Base-by-base conservation (phyloP, 768 basidiomycete genomes). In the Suillus fuscotomentosus region DNA sequence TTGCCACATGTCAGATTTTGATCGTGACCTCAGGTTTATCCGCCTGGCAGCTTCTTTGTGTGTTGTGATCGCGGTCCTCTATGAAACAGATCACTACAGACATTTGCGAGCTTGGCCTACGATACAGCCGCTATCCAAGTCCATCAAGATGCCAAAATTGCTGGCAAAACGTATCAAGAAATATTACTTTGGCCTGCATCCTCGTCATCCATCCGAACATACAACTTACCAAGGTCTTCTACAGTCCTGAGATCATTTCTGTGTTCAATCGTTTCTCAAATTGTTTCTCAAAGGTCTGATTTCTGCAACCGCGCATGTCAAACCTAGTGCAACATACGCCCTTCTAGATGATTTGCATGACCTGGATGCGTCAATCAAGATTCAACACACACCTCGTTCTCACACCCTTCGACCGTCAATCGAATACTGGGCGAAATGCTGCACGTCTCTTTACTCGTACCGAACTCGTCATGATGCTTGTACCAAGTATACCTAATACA, bases 351-450 rank as follows among this genome's bases (percentile, higher is more conserved):
- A 86, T 14, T 80, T 95, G 34, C 86, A 89, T 69, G 78, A 78
- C 7, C 79, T 95, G 50, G 90, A 94, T 77, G 80, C 80, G 5
- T 86, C 89, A 9, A 87, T 77, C 84, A 53, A 78, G n/a, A n/a
- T n/a, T n/a, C n/a, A n/a, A n/a, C 75, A 34, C 87, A 84, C 69
- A 96, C 71, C 86, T 96, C 60, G 89, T 95, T 38, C 80, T 95
- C 67, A 92, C 94, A 69, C 83, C 86, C 3, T 91, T 90, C 67
- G 88, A 89, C 65, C 85, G 93, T 6, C 91, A 94, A 73, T 89
- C 95, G 81, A 96, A 96, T 75, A 87, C 91, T 27, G 95, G 93
- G 91, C 84, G 94, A 41, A 95, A 95, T 73, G 84, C 88, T 50
- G 94, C 94, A 3, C 86, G 94, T 48, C 79, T 93, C 60, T 92